Percentiles rank a stretch among this genome's conserved stretches.
Conservation (phyloP, 2,329 filamentous ascomycete genomes). For the Neocucurbitaria cava region DNA sequence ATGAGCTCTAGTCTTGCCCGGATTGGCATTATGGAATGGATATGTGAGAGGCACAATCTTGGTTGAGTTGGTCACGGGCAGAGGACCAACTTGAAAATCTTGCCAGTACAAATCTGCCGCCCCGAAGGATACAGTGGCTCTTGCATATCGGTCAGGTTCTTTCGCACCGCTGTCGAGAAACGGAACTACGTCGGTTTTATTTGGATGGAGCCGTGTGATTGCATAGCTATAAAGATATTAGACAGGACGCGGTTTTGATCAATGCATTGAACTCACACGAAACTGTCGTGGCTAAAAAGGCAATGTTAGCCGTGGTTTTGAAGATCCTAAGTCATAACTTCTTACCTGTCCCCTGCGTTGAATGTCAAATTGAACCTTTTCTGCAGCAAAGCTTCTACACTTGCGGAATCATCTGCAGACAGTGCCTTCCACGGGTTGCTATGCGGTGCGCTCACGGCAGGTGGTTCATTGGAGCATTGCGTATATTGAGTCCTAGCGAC, state of each 20-base stretch:
- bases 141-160: conserved; percentile 26
- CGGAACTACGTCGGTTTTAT: conserved; percentile 29
- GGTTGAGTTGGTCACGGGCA: conserved; percentile 54
- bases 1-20: conserved; percentile 19
- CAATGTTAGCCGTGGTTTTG: not conserved
- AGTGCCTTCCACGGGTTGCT: conserved; percentile 18
- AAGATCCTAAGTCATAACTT: not conserved
- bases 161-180: conserved; percentile 17
- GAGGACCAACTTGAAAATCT: conserved; percentile 59
- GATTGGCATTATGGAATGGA: conserved; percentile 26
- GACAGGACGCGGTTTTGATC: not conserved
- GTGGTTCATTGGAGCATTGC: not conserved
- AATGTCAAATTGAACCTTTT: conserved; percentile 12
- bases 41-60: conserved; percentile 32
- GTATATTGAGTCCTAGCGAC: not conserved
- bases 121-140: conserved; percentile 24
- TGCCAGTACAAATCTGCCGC: conserved; percentile 43
- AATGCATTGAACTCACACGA: conserved; percentile 10
- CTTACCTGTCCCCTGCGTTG: conserved; percentile 13
- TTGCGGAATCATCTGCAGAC: conserved; percentile 15
- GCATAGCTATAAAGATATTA: conserved; percentile 11
- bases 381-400: conserved; percentile 16
- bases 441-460: conserved; percentile 12
- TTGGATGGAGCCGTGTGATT: conserved; percentile 20
- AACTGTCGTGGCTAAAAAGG: conserved; percentile 13